Conservation (phyloP, 2,329 filamentous ascomycete genomes). For the Elsinoe necatrix region DNA sequence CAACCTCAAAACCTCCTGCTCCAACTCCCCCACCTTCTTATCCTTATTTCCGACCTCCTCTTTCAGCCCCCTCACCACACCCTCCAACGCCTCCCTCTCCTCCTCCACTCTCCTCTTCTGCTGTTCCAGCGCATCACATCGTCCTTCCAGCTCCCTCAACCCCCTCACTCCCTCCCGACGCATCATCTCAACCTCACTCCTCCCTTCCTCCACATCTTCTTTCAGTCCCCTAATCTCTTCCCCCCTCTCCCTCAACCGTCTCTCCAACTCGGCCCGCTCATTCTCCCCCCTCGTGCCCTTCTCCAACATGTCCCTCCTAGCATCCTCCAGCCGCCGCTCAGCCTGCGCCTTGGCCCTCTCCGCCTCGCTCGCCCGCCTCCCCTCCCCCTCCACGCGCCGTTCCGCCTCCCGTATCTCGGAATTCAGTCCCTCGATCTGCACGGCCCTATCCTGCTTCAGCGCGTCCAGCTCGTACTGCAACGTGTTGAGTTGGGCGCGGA, state of each 20-base stretch:
- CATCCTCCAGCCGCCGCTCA: conserved; percentile 45
- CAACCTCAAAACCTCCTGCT: conserved; percentile 72
- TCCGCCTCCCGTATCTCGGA: conserved; percentile 75
- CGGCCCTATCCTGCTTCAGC: conserved; percentile 77
- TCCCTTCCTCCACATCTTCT: conserved; percentile 76
- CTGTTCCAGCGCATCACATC: conserved; percentile 49
- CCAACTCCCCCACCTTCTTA: conserved; percentile 60
- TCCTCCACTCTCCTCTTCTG: conserved; percentile 50
- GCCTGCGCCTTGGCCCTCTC: conserved; percentile 46
- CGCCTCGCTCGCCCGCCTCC: conserved; percentile 54
- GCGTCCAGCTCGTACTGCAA: conserved; percentile 82
- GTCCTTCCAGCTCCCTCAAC: conserved; percentile 52
- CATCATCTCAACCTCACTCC: conserved; percentile 62
- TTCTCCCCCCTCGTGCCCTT: conserved; percentile 46
- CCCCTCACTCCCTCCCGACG: conserved; percentile 57
- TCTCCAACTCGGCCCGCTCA: conserved; percentile 48
- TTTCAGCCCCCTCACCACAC: conserved; percentile 53
- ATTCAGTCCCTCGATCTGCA: conserved; percentile 67
- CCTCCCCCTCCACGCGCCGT: conserved; percentile 76
- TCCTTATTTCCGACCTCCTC: conserved; percentile 62
- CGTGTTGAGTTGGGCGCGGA: conserved; percentile 83
- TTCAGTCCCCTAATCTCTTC: conserved; percentile 65
- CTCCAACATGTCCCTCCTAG: conserved; percentile 49
- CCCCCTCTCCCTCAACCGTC: conserved; percentile 47
- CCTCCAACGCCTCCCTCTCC: conserved; percentile 49